Percentiles rank a stretch among this genome's conserved stretches.
Evolutionary conservation across 2,329 filamentous ascomycete genomes (phyloP).

Genomic region (Neofusicoccum umdonicola): DNA sequence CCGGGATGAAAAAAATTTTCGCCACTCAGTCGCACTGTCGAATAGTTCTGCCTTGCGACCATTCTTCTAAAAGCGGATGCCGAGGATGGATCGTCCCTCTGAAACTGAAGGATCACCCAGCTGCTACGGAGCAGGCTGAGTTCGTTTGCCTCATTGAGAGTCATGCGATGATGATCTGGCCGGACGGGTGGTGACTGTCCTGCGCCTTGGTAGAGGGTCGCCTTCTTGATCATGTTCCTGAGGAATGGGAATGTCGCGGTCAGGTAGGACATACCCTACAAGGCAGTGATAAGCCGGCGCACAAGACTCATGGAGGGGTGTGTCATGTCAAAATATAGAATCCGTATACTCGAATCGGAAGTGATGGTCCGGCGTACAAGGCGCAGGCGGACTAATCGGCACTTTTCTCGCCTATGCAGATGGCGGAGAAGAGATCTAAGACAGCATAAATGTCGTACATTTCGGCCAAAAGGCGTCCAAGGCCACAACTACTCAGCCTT

Average conservation of each 20-base stretch:
- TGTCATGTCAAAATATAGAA: conserved; percentile 4
- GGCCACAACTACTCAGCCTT: not conserved
- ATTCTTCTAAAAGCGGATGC: not conserved
- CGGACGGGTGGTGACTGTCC: not conserved
- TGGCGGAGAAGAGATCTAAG: not conserved
- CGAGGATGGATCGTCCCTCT: not conserved
- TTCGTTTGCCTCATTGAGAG: not conserved
- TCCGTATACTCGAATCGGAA: not conserved
- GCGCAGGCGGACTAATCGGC: not conserved
- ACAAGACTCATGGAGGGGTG: not conserved
- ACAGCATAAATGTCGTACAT: not conserved
- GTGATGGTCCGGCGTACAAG: not conserved
- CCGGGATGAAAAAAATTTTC: not conserved
- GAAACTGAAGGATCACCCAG: not conserved
- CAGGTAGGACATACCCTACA: not conserved
- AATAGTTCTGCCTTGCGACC: not conserved
- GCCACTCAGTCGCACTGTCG: conserved; percentile 2
- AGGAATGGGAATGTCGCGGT: not conserved
- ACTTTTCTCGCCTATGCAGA: not conserved
- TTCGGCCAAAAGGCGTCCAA: not conserved
- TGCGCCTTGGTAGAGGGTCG: not conserved
- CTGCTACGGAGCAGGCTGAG: not conserved
- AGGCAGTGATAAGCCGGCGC: not conserved
- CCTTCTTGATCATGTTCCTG: not conserved
- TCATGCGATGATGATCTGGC: not conserved